Evolutionary conservation across 2,329 filamentous ascomycete genomes (phyloP).

Genomic region (Diaporthe ampelina): DNA sequence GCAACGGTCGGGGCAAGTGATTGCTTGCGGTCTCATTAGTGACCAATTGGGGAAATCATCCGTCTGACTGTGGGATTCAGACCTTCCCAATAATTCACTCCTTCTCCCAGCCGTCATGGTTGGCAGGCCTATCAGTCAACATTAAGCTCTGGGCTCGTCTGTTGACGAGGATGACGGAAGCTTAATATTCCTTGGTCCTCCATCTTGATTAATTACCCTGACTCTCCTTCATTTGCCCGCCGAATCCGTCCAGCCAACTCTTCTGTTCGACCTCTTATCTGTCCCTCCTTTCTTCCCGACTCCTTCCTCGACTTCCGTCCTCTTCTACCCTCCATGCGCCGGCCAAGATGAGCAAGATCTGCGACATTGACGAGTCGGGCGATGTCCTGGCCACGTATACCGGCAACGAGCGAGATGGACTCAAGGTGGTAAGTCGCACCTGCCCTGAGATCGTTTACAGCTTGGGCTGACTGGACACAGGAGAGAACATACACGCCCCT

Average conservation of each 20-base stretch:
- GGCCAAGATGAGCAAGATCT: constrained; percentile 49
- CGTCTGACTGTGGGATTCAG: neutral
- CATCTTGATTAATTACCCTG: constrained; percentile 2
- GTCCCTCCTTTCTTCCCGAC: neutral
- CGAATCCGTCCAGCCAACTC: neutral
- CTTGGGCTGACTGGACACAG: constrained; percentile 42
- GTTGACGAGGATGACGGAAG: constrained; percentile 8
- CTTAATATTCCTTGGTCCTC: constrained; percentile 25
- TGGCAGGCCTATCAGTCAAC: neutral
- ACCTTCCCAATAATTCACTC: neutral
- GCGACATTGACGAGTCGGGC: constrained; percentile 55
- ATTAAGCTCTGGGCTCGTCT: neutral
- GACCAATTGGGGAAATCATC: neutral
- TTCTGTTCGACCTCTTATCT: neutral
- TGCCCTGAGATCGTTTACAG: no score
- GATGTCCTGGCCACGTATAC: constrained; percentile 54
- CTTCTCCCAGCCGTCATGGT: neutral
- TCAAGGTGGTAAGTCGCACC: constrained; percentile 46
- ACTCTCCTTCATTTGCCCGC: constrained; percentile 3
- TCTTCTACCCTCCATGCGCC: neutral
- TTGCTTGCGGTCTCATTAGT: neutral
- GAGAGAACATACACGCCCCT: constrained; percentile 53
- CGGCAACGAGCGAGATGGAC: constrained; percentile 44
- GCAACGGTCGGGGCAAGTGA: neutral
- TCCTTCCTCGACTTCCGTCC: neutral